Conservation (phyloP, 148 eudicot species). For the Beta vulgaris region DNA sequence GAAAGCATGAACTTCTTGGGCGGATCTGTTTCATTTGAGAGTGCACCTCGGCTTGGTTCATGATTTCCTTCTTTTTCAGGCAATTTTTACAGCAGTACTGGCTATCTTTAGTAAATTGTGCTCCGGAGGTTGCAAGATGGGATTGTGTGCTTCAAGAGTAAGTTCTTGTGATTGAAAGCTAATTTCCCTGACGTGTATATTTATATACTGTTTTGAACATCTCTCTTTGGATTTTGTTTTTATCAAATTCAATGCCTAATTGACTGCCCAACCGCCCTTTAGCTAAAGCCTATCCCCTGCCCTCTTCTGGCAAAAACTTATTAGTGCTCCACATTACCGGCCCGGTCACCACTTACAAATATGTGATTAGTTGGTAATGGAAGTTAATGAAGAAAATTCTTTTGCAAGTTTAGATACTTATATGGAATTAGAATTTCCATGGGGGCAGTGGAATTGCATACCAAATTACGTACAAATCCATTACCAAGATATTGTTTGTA, state of each 20-base stretch:
- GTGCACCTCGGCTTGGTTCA: background rate
- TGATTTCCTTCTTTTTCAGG: constrained; percentile 18
- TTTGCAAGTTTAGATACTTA: background rate
- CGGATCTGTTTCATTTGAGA: too few species aligned
- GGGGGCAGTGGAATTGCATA: too few species aligned
- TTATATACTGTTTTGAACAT: background rate
- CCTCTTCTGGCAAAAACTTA: background rate
- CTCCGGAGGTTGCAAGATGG: constrained; percentile 23
- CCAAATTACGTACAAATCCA: background rate
- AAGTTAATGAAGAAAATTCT: background rate
- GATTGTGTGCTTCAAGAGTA: constrained; percentile 29
- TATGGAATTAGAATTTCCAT: background rate
- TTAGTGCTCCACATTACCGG: background rate
- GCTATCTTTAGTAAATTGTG: constrained; percentile 1
- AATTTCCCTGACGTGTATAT: background rate
- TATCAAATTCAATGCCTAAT: background rate
- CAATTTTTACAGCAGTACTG: background rate
- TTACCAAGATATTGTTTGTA: background rate
- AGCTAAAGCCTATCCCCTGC: background rate
- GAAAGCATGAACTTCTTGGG: too few species aligned
- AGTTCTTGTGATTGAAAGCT: constrained; percentile 2
- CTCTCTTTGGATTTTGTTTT: constrained; percentile 1
- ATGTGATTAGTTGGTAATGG: background rate
- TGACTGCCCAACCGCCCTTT: background rate
- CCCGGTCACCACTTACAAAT: background rate